Evolutionary conservation across 2,329 filamentous ascomycete species (phyloP).

Genomic region (Pseudogymnoascus sp.): DNA sequence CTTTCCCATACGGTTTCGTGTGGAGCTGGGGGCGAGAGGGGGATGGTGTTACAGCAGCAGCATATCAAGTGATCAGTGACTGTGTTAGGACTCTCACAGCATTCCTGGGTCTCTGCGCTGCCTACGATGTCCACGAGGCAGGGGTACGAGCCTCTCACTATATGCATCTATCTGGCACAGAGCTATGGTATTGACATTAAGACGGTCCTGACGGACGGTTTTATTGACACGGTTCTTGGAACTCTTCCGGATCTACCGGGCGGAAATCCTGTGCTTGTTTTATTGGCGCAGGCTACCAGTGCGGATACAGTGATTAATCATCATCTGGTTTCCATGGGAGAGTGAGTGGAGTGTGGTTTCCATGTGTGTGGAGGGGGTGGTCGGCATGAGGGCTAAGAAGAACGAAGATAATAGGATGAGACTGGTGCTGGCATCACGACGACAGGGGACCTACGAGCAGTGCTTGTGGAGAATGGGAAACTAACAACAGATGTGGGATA

Average conservation of each 20-base stretch:
- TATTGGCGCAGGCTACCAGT: neutral
- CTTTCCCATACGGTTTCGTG: neutral
- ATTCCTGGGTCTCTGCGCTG: neutral
- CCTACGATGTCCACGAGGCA: slow-evolving; percentile 1
- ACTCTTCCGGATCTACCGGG: neutral
- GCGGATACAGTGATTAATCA: neutral
- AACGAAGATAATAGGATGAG: neutral
- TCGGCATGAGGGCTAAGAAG: neutral
- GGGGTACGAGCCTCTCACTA: neutral
- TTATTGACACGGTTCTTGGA: neutral
- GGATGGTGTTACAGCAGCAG: neutral
- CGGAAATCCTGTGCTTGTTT: neutral
- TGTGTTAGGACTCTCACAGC: neutral
- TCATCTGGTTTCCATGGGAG: neutral
- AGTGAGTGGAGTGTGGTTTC: neutral
- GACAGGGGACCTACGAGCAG: neutral
- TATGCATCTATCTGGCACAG: neutral
- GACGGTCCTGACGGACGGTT: neutral
- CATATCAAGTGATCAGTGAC: neutral
- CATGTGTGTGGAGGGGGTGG: neutral
- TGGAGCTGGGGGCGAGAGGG: neutral
- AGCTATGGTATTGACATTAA: neutral
- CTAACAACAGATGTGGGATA: neutral
- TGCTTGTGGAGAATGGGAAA: neutral
- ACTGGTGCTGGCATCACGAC: neutral